Evolutionary conservation across 2,329 filamentous ascomycete species (phyloP), one percentile per base, ranked within the genome.

Genomic region (Phialophora verrucosa): DNA sequence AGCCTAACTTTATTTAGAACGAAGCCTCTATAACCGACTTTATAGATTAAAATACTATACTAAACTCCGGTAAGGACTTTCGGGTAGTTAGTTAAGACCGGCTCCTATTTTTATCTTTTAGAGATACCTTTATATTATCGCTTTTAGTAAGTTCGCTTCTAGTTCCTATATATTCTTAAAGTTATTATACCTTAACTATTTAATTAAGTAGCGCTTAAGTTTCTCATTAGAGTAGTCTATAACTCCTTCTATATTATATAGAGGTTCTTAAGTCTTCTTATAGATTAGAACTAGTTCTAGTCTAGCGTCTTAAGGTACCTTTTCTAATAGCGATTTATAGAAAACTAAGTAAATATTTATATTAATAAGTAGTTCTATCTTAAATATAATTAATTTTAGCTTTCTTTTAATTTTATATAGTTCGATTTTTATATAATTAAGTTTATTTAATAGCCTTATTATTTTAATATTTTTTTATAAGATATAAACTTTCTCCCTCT

Each of bases 391-490:
- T 7, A 17, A 27, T 14, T 14, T 3, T 29, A 29, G 11, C 20
- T 55, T 55, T 7, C 17, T 8, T 32, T 55, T 55, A 3, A 55
- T 55, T 29, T 32, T 29, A n/a, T 29, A 55, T 20, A 32, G 51
- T 20, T 17, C 27, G 3, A 55, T 29, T 10, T 55, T 55, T 6
- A 10, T 55, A 20, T 55, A 54, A 8, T 54, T 20, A 7, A 54
- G 51, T n/a, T 54, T 54, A 12, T 54, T 17, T 1, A 10, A 29
- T 32, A 17, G 27, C 29, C 14, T 31, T 31, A 14, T 11, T 54
- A 27, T 27, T 54, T 54, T 54, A 11, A 54, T 54, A 12, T 54
- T 31, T 54, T 54, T 32, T 54, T 7, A 11, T 27, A 27, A 10
- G 4, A 54, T 27, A 7, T 54, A 54, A 23, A 54, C 51, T 54